These are phyloP conservation scores for Chaetomiaceae sp. DNA, from an alignment of 2,329 filamentous ascomycete species.

Conservation along the genomic window DNA sequence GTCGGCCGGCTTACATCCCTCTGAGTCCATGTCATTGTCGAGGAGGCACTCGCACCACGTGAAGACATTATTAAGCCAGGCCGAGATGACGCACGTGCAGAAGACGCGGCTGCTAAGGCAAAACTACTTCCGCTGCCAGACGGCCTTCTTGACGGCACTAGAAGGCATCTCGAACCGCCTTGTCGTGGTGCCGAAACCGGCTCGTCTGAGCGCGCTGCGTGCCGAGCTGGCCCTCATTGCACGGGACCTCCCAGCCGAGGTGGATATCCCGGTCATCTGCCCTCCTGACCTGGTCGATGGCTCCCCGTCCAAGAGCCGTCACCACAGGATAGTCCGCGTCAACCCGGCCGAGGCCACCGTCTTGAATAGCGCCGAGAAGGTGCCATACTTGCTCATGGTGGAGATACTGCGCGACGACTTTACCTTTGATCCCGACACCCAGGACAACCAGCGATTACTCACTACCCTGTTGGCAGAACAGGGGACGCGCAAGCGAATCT, in stretches of 20 bases:
- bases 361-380: conserved; percentile 80
- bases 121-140: conserved; percentile 79
- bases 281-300: conserved; percentile 70
- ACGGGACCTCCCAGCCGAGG: conserved; percentile 75
- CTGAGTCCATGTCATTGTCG: conserved; percentile 47
- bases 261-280: conserved; percentile 78
- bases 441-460: conserved; percentile 66
- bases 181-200: conserved; percentile 75
- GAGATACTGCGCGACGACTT: conserved; percentile 80
- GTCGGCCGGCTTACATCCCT: conserved; percentile 50
- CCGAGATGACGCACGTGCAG: conserved; percentile 60
- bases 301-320: conserved; percentile 67
- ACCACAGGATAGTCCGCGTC: conserved; percentile 77
- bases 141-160: conserved; percentile 73
- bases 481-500: conserved; percentile 56
- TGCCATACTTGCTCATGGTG: conserved; percentile 80
- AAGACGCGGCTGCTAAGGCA: conserved; percentile 70
- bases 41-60: conserved; percentile 59
- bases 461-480: conserved; percentile 54
- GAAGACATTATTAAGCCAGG: conserved; percentile 54
- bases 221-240: conserved; percentile 77
- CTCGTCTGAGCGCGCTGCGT: conserved; percentile 72
- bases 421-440: conserved; percentile 70
- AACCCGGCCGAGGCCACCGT: conserved; percentile 83
- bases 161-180: conserved; percentile 83